A percentile compares a stretch with the other conserved stretches of the same genome.
phyloP scores from a whole-genome alignment of 1,284 basidiomycete genomes.

The Veloboletus limbatus region DNA sequence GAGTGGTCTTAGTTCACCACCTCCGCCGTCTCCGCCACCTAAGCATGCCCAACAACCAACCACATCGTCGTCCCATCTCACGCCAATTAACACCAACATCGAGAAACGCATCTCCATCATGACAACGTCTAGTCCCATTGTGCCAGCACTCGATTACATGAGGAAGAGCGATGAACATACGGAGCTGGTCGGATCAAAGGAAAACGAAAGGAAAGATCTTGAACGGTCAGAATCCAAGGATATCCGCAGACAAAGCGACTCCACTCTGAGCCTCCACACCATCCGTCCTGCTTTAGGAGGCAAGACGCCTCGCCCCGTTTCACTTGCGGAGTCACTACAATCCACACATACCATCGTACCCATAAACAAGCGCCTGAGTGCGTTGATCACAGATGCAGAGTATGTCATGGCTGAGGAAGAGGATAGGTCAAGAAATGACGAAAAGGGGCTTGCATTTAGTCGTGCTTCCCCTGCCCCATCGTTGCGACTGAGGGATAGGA shows the following conservation, averaged over 20 bases:
- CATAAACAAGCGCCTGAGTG: slow-evolving; percentile 61
- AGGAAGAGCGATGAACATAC: slow-evolving; percentile 29
- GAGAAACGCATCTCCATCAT: slow-evolving; percentile 33
- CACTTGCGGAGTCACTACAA: slow-evolving; percentile 69
- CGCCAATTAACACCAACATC: slow-evolving; percentile 27
- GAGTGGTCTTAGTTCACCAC: slow-evolving; percentile 28
- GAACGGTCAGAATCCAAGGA: slow-evolving; percentile 59
- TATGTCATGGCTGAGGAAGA: slow-evolving; percentile 55
- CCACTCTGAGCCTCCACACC: slow-evolving; percentile 69
- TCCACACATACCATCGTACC: slow-evolving; percentile 67
- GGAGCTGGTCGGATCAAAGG: slow-evolving; percentile 23
- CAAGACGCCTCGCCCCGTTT: slow-evolving; percentile 64
- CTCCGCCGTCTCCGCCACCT: slow-evolving; percentile 37
- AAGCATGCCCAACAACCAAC: slow-evolving; percentile 28
- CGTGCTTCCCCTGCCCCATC: slow-evolving; percentile 28
- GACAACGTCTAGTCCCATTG: slow-evolving; percentile 34
- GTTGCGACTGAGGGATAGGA: slow-evolving; percentile 47
- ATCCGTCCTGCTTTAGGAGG: slow-evolving; percentile 53
- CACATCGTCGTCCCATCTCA: slow-evolving; percentile 13
- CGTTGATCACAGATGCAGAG: slow-evolving; percentile 62
- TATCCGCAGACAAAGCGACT: slow-evolving; percentile 70
- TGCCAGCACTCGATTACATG: slow-evolving; percentile 36
- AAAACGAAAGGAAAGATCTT: slow-evolving; percentile 31
- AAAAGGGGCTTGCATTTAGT: slow-evolving; percentile 25
- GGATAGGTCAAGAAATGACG: slow-evolving; percentile 37